These are phyloP conservation scores for Nitzschia sp. DNA, from an alignment of 108 stramenopile species.

Conservation along the genomic window DNA sequence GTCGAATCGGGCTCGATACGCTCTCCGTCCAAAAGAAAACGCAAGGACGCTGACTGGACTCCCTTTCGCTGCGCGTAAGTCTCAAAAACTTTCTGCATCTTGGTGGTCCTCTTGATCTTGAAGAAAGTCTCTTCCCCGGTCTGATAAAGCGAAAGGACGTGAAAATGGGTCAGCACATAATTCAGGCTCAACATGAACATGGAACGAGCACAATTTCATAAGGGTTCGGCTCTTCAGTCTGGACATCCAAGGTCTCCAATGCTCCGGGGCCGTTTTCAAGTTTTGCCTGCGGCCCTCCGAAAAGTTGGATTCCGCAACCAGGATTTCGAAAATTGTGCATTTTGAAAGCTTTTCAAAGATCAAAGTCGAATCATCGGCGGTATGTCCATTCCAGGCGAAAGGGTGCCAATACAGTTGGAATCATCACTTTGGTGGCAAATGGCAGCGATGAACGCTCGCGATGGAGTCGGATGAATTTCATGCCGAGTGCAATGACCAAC, in stretches of 20 bases:
- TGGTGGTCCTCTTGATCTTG: conserved; percentile 97
- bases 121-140: conserved; percentile 94
- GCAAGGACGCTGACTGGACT: conserved; percentile 66
- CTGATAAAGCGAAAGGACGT: conserved; percentile 29
- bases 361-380: too few relatives aligned
- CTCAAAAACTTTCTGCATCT: conserved; percentile 93
- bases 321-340: too few relatives aligned
- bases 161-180: too few relatives aligned
- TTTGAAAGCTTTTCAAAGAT: too few relatives aligned
- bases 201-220: not conserved
- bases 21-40: conserved; percentile 94
- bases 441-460: too few relatives aligned
- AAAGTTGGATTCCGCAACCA: too few relatives aligned
- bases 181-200: not conserved
- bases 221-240: not conserved
- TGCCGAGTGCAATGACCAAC: not conserved
- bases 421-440: too few relatives aligned
- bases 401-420: too few relatives aligned
- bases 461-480: not conserved
- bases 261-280: not conserved
- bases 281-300: too few relatives aligned
- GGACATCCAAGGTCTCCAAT: not conserved
- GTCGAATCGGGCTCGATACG: conserved; percentile 81
- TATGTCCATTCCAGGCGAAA: too few relatives aligned
- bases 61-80: conserved; percentile 92